Percentiles rank a stretch among this genome's conserved stretches.
Conservation (phyloP, 140 eudicot species). For the Cichorium intybus region DNA sequence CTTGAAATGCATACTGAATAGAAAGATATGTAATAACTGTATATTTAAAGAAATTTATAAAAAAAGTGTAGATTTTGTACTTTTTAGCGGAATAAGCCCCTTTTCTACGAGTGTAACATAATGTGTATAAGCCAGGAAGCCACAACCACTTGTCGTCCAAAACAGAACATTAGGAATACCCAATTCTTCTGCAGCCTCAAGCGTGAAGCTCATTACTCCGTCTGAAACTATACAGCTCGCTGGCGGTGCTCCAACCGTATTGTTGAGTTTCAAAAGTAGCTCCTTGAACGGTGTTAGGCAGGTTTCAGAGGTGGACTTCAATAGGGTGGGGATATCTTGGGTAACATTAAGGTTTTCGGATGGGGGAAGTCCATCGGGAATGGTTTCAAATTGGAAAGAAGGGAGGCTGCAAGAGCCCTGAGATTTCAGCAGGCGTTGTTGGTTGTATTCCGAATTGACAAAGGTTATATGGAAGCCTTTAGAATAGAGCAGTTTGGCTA, state of each 20-base stretch:
- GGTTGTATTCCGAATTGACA: not conserved
- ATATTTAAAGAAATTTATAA: not conserved
- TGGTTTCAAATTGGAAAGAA: not conserved
- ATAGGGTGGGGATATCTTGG: not conserved
- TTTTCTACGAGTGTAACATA: not conserved
- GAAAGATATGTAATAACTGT: too few relatives aligned
- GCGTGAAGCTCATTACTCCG: conserved; percentile 6
- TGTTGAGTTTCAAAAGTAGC: not conserved
- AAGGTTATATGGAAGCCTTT: not conserved
- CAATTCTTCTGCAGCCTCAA: conserved; percentile 6
- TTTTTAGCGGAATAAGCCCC: conserved; percentile 3
- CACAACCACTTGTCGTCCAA: not conserved
- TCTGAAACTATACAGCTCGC: conserved; percentile 1
- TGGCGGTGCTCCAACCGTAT: not conserved
- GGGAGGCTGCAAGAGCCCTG: not conserved
- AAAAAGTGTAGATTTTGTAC: too few relatives aligned
- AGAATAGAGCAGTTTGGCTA: not conserved
- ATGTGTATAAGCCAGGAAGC: conserved; percentile 7
- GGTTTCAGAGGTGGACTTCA: not conserved
- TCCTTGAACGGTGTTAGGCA: conserved; percentile 3
- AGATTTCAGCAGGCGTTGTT: conserved; percentile 2
- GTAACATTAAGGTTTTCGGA: not conserved
- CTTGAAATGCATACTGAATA: too few relatives aligned
- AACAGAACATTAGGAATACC: not conserved
- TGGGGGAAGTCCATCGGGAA: not conserved